phyloP scores from a whole-genome alignment of 139 green algal species.

The Chlamydomonas applanata region DNA sequence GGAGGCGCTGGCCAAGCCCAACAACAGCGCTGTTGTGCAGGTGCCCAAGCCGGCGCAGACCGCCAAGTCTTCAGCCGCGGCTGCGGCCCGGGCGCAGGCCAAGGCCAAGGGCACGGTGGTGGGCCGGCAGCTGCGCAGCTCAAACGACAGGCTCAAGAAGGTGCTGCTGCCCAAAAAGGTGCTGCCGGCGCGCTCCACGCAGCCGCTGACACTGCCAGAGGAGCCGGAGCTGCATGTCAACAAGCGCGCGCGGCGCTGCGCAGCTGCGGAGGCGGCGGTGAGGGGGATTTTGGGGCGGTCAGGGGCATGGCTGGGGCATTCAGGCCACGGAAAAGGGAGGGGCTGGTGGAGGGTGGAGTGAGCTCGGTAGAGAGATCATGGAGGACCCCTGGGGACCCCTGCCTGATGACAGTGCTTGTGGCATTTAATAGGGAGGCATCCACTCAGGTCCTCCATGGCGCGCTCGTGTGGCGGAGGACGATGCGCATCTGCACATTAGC shows the following conservation, averaged over 20 bases:
- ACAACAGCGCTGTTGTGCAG: background rate
- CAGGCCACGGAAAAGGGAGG: too few species aligned
- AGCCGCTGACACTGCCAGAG: conserved; percentile 50
- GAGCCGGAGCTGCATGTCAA: conserved; percentile 45
- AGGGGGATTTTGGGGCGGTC: conserved; percentile 3
- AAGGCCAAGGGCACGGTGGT: background rate
- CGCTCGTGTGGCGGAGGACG: too few species aligned
- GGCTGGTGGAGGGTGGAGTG: too few species aligned
- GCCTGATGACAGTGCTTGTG: too few species aligned
- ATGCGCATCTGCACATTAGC: too few species aligned
- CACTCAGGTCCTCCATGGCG: too few species aligned
- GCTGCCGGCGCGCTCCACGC: conserved; percentile 25
- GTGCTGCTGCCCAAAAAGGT: background rate
- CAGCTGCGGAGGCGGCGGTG: background rate
- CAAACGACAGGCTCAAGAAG: background rate
- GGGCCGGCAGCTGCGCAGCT: background rate
- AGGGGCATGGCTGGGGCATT: too few species aligned
- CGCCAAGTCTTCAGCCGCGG: conserved; percentile 8
- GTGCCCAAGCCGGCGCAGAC: background rate
- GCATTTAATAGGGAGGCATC: too few species aligned
- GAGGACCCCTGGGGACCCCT: too few species aligned
- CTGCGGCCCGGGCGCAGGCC: background rate
- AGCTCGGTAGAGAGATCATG: too few species aligned
- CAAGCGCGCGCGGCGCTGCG: background rate
- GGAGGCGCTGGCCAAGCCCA: too few species aligned